These are phyloP conservation scores for Botrytis fragariae DNA, from an alignment of 2,329 filamentous ascomycete species.

Conservation along the genomic window DNA sequence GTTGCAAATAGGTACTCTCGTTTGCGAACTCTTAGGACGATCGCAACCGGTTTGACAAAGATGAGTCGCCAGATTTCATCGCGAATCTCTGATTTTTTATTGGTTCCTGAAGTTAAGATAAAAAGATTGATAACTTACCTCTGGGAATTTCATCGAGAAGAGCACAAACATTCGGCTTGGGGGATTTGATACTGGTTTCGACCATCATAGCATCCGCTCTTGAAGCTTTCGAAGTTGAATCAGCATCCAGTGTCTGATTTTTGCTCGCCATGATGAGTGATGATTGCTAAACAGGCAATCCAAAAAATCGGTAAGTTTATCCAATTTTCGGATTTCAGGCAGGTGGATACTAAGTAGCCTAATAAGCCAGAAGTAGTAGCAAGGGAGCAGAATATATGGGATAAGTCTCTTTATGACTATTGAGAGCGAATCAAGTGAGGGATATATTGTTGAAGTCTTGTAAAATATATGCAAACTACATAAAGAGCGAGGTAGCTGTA, in stretches of 20 bases:
- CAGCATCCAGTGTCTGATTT: not conserved
- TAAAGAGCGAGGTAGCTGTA: not conserved
- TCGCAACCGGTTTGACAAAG: not conserved
- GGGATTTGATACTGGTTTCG: not conserved
- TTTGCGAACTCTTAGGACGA: not conserved
- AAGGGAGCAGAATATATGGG: not conserved
- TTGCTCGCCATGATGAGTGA: not conserved
- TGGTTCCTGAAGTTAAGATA: not conserved
- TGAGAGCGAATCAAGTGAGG: not conserved
- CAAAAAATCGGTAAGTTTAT: not conserved
- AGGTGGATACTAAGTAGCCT: not conserved
- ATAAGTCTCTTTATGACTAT: not conserved
- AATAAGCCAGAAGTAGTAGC: not conserved
- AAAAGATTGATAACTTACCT: not conserved
- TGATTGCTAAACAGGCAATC: not conserved
- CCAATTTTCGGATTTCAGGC: not conserved
- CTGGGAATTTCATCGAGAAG: not conserved
- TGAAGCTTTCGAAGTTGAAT: not conserved
- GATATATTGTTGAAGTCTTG: not conserved
- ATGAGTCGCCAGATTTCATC: not conserved
- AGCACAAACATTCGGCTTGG: not conserved
- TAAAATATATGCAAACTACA: not conserved
- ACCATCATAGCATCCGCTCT: constrained; percentile 36
- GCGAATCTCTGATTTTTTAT: not conserved
- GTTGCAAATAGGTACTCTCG: not conserved